Evolutionary conservation across 306 rosid species (phyloP).

Genomic region (Acacia crassicarpa): DNA sequence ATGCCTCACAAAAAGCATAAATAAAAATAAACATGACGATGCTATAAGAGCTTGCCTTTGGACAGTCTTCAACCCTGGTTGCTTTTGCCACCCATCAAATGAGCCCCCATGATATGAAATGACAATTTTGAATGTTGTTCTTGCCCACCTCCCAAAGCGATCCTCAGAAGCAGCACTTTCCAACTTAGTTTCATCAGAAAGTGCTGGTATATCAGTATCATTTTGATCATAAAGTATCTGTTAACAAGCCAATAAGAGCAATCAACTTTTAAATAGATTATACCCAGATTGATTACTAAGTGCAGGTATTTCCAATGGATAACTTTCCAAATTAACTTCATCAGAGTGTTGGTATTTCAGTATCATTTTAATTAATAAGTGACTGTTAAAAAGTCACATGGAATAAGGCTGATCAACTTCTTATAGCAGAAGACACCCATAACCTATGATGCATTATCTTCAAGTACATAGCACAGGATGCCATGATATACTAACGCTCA

Average conservation of each 20-base stretch:
- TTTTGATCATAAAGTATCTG: constrained; percentile 43
- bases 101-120: constrained; percentile 81
- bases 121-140: constrained; percentile 70
- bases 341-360: constrained; percentile 44
- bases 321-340: constrained; percentile 41
- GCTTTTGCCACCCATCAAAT: constrained; percentile 98
- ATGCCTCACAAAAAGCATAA: constrained; percentile 10
- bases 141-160: constrained; percentile 84
- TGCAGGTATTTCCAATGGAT: constrained; percentile 37
- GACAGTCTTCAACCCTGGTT: constrained; percentile 82
- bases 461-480: not conserved
- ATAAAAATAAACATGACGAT: not conserved
- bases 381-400: constrained; percentile 43
- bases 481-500: not conserved
- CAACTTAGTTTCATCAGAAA: constrained; percentile 41
- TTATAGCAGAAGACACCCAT: constrained; percentile 2
- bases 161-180: constrained; percentile 43
- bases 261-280: not conserved
- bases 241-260: not conserved
- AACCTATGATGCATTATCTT: not conserved
- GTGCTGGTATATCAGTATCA: constrained; percentile 44
- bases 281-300: constrained; percentile 23
- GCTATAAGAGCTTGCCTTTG: constrained; percentile 59
- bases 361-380: constrained; percentile 37
- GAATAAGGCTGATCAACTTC: constrained; percentile 29